A percentile compares a stretch with the other conserved stretches of the same genome.
phyloP scores from a whole-genome alignment of 2,329 filamentous ascomycete species.

The Albophoma yamanashiensis region DNA sequence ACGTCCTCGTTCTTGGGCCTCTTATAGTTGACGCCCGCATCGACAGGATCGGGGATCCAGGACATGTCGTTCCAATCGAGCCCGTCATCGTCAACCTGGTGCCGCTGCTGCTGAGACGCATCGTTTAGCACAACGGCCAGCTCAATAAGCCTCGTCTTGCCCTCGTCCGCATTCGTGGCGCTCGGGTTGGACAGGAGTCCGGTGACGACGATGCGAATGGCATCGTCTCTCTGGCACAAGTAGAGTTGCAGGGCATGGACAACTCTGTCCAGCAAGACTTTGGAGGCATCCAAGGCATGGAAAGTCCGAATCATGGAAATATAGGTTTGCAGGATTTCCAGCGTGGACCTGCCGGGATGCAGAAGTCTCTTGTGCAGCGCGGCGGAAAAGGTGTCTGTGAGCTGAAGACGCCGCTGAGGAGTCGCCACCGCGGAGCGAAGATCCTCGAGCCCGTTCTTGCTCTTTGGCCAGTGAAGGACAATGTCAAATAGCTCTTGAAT shows the following conservation, averaged over 20 bases:
- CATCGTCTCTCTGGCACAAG: conserved; percentile 65
- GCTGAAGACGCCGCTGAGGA: conserved; percentile 54
- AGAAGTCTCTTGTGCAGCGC: conserved; percentile 57
- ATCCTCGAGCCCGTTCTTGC: conserved; percentile 62
- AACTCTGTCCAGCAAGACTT: conserved; percentile 65
- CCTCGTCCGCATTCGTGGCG: conserved; percentile 35
- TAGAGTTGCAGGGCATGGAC: conserved; percentile 66
- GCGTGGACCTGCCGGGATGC: conserved; percentile 65
- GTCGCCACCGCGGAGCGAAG: conserved; percentile 60
- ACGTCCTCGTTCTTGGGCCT: conserved; percentile 83
- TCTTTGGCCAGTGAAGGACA: conserved; percentile 63
- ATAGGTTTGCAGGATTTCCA: conserved; percentile 67
- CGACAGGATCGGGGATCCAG: conserved; percentile 87
- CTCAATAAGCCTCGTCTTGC: conserved; percentile 48
- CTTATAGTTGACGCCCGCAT: conserved; percentile 86
- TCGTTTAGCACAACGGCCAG: conserved; percentile 57
- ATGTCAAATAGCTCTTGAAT: conserved; percentile 71
- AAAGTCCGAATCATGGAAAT: conserved; percentile 72
- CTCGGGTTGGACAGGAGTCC: conserved; percentile 56
- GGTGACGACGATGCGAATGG: conserved; percentile 65
- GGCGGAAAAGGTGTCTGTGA: conserved; percentile 59
- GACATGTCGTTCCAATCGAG: conserved; percentile 87
- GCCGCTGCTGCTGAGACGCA: conserved; percentile 41
- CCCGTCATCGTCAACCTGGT: conserved; percentile 52
- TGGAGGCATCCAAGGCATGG: conserved; percentile 64